Conservation (phyloP, 805 yeast genomes). For the Lachancea fermentati region DNA sequence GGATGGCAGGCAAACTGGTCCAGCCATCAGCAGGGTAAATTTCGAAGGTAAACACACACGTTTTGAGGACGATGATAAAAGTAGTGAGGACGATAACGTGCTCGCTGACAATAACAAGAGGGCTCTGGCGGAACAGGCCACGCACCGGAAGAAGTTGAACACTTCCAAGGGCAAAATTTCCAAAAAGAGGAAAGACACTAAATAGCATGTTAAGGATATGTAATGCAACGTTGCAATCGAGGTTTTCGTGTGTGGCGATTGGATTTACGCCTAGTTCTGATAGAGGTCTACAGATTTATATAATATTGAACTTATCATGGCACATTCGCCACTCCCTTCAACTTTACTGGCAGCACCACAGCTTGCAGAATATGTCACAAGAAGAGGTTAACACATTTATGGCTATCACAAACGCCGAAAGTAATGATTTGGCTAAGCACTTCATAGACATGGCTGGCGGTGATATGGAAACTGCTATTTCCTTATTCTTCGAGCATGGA, state of each 20-base stretch:
- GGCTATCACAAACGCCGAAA: conserved; percentile 75
- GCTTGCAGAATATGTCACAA: conserved; percentile 30
- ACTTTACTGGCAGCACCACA: background rate
- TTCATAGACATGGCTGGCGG: conserved; percentile 75
- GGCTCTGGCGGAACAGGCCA: background rate
- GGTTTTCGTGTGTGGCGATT: background rate
- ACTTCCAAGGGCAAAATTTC: background rate
- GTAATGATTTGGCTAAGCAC: conserved; percentile 61
- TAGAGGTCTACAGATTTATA: background rate
- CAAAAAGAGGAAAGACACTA: background rate
- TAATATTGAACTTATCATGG: background rate
- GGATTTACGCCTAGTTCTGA: background rate
- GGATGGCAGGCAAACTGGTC: conserved; percentile 33
- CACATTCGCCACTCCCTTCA: background rate
- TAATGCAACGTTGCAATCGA: background rate
- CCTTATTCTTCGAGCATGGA: conserved; percentile 71
- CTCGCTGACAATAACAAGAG: conserved; percentile 1
- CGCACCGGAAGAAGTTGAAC: background rate
- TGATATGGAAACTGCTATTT: conserved; percentile 77
- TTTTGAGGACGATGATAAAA: conserved; percentile 31
- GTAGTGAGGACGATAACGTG: conserved; percentile 9
- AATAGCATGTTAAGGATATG: background rate
- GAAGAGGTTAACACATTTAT: conserved; percentile 65
- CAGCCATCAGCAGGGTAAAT: conserved; percentile 49
- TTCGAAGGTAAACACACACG: conserved; percentile 52